Evolutionary conservation across 2,329 filamentous ascomycete genomes (phyloP).

Genomic region (Phialophora expanda): DNA sequence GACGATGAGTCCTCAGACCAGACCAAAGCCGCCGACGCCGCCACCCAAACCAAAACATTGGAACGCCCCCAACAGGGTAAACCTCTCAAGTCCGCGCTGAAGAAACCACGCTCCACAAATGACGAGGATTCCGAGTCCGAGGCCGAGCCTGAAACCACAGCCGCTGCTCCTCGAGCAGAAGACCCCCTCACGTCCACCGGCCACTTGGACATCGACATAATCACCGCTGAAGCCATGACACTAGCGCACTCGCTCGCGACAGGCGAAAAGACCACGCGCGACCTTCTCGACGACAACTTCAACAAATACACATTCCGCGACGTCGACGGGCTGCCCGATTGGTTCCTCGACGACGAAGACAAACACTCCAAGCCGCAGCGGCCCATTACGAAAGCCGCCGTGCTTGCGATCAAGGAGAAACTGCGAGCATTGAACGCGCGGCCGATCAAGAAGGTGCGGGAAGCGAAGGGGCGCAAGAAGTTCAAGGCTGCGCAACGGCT

Average conservation of each 20-base stretch:
- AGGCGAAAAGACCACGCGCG: slow-evolving; percentile 77
- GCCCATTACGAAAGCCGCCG: slow-evolving; percentile 90
- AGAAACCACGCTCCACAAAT: slow-evolving; percentile 25
- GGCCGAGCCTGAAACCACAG: slow-evolving; percentile 44
- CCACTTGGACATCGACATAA: slow-evolving; percentile 86
- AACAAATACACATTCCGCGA: slow-evolving; percentile 93
- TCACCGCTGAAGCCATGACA: slow-evolving; percentile 99
- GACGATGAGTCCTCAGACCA: slow-evolving; percentile 41
- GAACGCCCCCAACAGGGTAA: slow-evolving; percentile 40
- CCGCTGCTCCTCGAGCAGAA: slow-evolving; percentile 28
- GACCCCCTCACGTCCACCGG: slow-evolving; percentile 51
- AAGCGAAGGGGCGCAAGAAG: slow-evolving; percentile 96
- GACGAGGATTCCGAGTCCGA: slow-evolving; percentile 40
- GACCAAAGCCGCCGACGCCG: slow-evolving; percentile 5
- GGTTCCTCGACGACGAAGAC: slow-evolving; percentile 94
- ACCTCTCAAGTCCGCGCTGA: slow-evolving; percentile 41
- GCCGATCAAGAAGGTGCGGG: slow-evolving; percentile 98
- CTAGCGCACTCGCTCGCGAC: slow-evolving; percentile 89
- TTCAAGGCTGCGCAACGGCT: slow-evolving; percentile 87
- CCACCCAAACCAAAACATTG: slow-evolving; percentile 28
- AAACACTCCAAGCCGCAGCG: slow-evolving; percentile 82
- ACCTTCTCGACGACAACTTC: slow-evolving; percentile 88
- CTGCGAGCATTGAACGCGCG: slow-evolving; percentile 88
- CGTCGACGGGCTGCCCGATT: slow-evolving; percentile 88
- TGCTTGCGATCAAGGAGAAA: slow-evolving; percentile 93